Evolutionary conservation across 768 basidiomycete genomes (phyloP), one percentile per base, ranked within the genome.

Genomic region (Serendipita indica): DNA sequence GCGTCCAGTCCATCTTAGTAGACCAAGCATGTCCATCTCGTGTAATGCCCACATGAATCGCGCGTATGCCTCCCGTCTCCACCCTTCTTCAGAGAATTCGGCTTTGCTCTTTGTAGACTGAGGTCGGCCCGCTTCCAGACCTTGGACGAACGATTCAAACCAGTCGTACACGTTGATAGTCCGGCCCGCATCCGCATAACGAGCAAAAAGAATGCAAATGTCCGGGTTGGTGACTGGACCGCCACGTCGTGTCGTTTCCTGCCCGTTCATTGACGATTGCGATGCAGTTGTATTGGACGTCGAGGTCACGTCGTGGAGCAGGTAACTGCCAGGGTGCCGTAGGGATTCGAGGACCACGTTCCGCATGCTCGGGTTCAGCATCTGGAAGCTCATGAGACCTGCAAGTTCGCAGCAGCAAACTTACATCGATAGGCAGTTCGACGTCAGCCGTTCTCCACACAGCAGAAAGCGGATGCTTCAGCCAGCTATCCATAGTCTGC

Each of bases 91-190:
- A 28, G 35, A 49, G 34, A 39, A 14, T 7, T 75, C 83, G 80
- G 83, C 63, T 33, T 20, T n/a, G 58, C 39, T 58, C 39, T 37
- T 20, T 39, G 13, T 22, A 39, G 18, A 25, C 18, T n/a, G 5
- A 43, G 41, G 5, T 43, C 41, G 68, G 69, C 85, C 85, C 0
- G 70, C 71, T 66, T 87, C 86, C 57, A 90, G 69, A 32, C 79
- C 83, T 20, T 74, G 68, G 32, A 78, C 75, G 67, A 91, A 92
- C 22, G 83, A 78, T 63, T 86, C 82, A 65, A 81, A 89, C 89
- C 88, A 90, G 68, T 92, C 89, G 67, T 86, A 89, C 1, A 89
- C 77, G 65, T 91, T 91, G 69, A 91, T 80, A 79, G 85, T 78
- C 70, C 77, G 82, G 43, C 86, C 86, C 46, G 84, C 84, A 64